These are phyloP conservation scores for Aspergillus leporis DNA, from an alignment of 495 filamentous ascomycete species.

Conservation along the genomic window DNA sequence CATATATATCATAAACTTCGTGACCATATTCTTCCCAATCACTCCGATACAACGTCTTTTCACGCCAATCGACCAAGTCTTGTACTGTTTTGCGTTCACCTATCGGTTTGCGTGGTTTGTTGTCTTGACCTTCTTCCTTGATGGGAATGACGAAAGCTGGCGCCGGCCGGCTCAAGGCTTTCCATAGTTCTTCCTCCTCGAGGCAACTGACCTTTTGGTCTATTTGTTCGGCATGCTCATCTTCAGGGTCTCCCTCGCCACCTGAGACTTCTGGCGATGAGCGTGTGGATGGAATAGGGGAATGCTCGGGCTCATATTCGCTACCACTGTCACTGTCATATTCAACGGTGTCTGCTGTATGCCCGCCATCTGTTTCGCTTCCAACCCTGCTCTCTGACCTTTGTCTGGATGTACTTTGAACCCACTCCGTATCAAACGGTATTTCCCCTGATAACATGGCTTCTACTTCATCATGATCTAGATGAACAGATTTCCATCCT, in stretches of 20 bases:
- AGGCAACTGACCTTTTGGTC: slow-evolving; percentile 50
- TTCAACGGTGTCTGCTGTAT: slow-evolving; percentile 16
- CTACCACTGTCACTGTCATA: slow-evolving; percentile 19
- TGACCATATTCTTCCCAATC: slow-evolving; percentile 53
- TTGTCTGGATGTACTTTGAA: slow-evolving; percentile 7
- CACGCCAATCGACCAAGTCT: slow-evolving; percentile 47
- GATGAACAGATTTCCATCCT: slow-evolving; percentile 27
- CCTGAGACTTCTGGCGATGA: slow-evolving; percentile 9
- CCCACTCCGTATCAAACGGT: slow-evolving; percentile 1
- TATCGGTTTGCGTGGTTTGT: slow-evolving; percentile 17
- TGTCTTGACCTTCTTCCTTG: slow-evolving; percentile 19
- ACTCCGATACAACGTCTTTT: slow-evolving; percentile 40
- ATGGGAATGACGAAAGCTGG: slow-evolving; percentile 17
- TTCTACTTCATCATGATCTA: slow-evolving; percentile 60
- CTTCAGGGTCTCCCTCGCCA: slow-evolving; percentile 35
- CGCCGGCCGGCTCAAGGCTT: slow-evolving; percentile 39
- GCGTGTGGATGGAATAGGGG: slow-evolving; percentile 1
- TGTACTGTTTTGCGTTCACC: slow-evolving; percentile 31
- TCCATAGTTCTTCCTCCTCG: slow-evolving; percentile 61
- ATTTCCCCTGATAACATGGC: slow-evolving; percentile 34
- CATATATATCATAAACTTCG: slow-evolving; percentile 30
- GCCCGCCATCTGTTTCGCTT: slow-evolving; percentile 24
- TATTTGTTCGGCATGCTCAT: slow-evolving; percentile 53
- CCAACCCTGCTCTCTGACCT: slow-evolving; percentile 16
- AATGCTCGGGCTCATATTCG: slow-evolving; percentile 3